Evolutionary conservation across 208 protist species (phyloP).

Genomic region (Leishmania turanica): DNA sequence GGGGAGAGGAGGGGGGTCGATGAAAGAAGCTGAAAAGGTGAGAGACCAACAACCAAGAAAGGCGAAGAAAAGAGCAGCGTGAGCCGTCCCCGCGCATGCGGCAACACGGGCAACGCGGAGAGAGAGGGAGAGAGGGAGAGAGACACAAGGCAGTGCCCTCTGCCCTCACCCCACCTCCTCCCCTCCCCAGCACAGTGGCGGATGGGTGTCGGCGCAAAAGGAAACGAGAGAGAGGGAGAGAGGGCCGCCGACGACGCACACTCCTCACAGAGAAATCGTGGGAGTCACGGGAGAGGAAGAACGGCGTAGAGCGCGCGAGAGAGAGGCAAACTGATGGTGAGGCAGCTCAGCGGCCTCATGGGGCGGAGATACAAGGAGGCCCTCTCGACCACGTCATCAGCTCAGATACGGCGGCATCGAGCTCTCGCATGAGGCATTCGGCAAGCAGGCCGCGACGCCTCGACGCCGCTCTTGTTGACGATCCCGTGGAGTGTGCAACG

Average conservation of each 20-base stretch:
- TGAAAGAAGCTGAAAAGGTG: constrained; percentile 9
- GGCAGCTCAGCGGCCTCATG: background rate
- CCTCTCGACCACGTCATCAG: background rate
- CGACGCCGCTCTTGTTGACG: background rate
- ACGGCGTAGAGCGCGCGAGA: background rate
- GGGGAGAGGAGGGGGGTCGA: background rate
- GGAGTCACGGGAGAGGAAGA: background rate
- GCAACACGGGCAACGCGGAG: background rate
- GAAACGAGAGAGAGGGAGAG: background rate
- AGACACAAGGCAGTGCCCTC: background rate
- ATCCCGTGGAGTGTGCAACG: background rate
- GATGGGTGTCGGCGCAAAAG: background rate
- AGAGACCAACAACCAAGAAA: background rate
- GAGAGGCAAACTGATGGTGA: background rate
- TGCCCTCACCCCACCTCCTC: background rate
- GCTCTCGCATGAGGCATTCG: constrained; percentile 12
- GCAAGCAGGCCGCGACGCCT: background rate
- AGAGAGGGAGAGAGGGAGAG: background rate
- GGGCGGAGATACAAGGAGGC: background rate
- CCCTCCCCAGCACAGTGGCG: background rate
- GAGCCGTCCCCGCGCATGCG: background rate
- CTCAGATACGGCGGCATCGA: background rate
- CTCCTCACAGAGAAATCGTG: background rate
- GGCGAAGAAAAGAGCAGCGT: background rate
- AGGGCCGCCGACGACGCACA: background rate